Evolutionary conservation across 2,329 filamentous ascomycete species (phyloP), one percentile per base, ranked within the genome.

Genomic region (Fusarium napiforme): DNA sequence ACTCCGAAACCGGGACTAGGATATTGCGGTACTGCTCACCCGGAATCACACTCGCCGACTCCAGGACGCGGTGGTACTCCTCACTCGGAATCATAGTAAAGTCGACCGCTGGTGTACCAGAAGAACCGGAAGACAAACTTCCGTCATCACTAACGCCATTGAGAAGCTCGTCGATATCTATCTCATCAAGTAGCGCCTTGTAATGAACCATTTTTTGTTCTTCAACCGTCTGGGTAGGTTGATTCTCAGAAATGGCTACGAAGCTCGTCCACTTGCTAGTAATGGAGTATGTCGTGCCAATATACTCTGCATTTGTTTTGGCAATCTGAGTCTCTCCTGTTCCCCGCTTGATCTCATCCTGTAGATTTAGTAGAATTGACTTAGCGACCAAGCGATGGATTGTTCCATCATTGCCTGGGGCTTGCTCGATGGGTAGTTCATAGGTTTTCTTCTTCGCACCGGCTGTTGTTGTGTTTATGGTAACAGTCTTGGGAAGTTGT

Each of bases 401-500:
- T 5, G 19, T 42, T 0, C 15, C 30, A 7, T 56, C 15, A 0
- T 7, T 15, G 6, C 10, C 12, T 1, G 16, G 0, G 0, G 1
- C 7, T 1, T 0, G 0, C 8, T 36, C 11, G 1, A 55, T 4
- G 0, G 58, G n/a, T 0, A 60, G 14, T 1, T 30, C 11, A 1
- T 56, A 56, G 0, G 19, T 9, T 4, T 11, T 61, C 10, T 10
- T 28, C 19, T 56, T 61, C 0, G 47, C 30, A 0, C n/a, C 30
- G 0, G 11, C 1, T 0, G 47, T 56, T 1, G 47, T 61, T 9
- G 28, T 56, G 11, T 0, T 55, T 18, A 61, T 43, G 1, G 47
- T 37, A 0, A 36, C 11, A 11, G 4, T 1, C 1, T 30, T 12
- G 4, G 58, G 57, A 0, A 37, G 8, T 0, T 7, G 0, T 0